phyloP scores from a whole-genome alignment of 2,329 filamentous ascomycete genomes.

The Aspergillus hiratsukae region DNA sequence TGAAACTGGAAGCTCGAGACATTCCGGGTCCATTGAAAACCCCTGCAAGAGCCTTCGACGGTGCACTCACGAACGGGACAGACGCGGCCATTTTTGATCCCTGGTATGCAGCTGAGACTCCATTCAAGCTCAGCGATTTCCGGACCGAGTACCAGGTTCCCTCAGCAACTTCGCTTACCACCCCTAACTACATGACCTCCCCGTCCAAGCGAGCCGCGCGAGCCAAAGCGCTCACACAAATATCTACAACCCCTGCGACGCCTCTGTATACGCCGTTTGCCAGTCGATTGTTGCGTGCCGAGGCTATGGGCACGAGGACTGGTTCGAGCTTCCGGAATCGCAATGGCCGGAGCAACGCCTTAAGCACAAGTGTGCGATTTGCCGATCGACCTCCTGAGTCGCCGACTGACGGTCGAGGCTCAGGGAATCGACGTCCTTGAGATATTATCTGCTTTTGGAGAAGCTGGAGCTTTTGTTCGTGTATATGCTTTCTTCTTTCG shows the following conservation, averaged over 20 bases:
- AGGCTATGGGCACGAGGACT: slow-evolving; percentile 16
- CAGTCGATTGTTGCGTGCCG: slow-evolving; percentile 32
- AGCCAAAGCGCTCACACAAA: slow-evolving; percentile 37
- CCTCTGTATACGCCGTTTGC: slow-evolving; percentile 43
- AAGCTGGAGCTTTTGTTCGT: background rate
- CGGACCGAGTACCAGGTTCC: slow-evolving; percentile 26
- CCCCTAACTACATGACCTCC: slow-evolving; percentile 41
- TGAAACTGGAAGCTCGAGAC: slow-evolving; percentile 27
- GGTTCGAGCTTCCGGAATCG: slow-evolving; percentile 23
- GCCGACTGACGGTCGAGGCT: slow-evolving; percentile 36
- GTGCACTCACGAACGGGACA: slow-evolving; percentile 13
- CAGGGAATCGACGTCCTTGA: slow-evolving; percentile 30
- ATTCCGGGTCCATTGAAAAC: slow-evolving; percentile 26
- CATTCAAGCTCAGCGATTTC: slow-evolving; percentile 36
- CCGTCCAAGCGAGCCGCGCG: slow-evolving; percentile 45
- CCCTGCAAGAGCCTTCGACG: slow-evolving; percentile 21
- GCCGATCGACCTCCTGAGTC: slow-evolving; percentile 40
- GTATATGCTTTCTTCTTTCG: slow-evolving; percentile 1
- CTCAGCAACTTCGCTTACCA: slow-evolving; percentile 35
- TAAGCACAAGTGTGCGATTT: slow-evolving; percentile 38
- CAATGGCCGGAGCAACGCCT: slow-evolving; percentile 22
- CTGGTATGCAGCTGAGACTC: slow-evolving; percentile 33
- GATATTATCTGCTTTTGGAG: background rate
- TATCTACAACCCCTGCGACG: slow-evolving; percentile 44
- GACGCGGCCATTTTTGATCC: slow-evolving; percentile 30